Base-by-base conservation (phyloP, 1,284 basidiomycete species). In the Phenoliferia sp. region DNA sequence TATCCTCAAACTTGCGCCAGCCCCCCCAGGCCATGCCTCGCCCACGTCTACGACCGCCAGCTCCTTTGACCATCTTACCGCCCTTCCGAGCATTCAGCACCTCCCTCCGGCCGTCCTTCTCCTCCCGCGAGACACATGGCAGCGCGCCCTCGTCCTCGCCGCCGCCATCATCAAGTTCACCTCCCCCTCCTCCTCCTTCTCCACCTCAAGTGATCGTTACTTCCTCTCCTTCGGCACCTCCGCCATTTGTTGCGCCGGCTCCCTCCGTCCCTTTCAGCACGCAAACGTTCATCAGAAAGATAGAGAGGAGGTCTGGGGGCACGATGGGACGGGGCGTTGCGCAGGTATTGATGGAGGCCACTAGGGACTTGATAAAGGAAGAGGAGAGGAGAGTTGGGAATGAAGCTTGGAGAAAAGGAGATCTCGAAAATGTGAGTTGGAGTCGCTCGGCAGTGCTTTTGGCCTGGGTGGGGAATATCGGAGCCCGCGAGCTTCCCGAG, bases 391-490 rank as follows among this genome's bases (percentile, higher is more conserved):
- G 85, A 72, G 90, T 95, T 7, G 83, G 85, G 65, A 81, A 86
- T 63, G 87, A 89, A 64, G 88, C 90, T 50, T 81, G 97, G 76
- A 88, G 87, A 50, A 83, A 84, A 56, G 90, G 94, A 78, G 94
- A 97, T 77, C 79, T 94, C 62, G 94, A 95, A 78, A 95, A 94
- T 79, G 92, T 94, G 79, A 70, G 89, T 85, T 4, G 32, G n/a
- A n/a, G n/a, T n/a, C n/a, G n/a, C n/a, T n/a, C n/a, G n/a, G n/a
- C n/a, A n/a, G 34, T 59, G 17, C 16, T 52, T 6, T 36, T 63
- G 31, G 66, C 36, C 52, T 10, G 52, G 12, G 29, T 39, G 16
- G 48, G 54, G 57, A 32, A 3, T n/a, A n/a, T n/a, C n/a, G n/a
- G n/a, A n/a, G n/a, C n/a, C n/a, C n/a, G n/a, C n/a, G 32, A 6